Evolutionary conservation across 2,329 filamentous ascomycete species (phyloP).

Genomic region (Fusarium algeriense): DNA sequence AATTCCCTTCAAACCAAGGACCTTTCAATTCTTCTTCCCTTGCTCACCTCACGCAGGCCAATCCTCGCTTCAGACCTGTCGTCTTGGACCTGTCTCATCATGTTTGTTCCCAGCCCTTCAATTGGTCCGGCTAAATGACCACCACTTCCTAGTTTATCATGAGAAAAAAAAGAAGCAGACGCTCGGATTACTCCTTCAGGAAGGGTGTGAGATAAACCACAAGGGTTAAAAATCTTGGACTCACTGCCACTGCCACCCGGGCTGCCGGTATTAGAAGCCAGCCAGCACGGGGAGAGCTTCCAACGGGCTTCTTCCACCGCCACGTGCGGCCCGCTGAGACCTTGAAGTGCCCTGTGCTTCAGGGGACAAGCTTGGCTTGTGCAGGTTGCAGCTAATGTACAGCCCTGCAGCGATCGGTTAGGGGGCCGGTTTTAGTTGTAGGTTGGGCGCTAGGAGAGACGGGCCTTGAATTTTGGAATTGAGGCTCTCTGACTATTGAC

Average conservation of each 20-base stretch:
- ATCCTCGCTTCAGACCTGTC: slow-evolving; percentile 16
- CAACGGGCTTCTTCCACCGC: slow-evolving; percentile 30
- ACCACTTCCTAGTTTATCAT: slow-evolving; percentile 25
- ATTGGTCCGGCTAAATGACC: slow-evolving; percentile 42
- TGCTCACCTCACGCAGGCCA: slow-evolving; percentile 1
- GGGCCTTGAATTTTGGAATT: background rate
- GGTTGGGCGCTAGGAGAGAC: slow-evolving; percentile 4
- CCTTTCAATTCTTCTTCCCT: background rate
- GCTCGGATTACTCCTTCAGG: slow-evolving; percentile 40
- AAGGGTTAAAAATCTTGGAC: slow-evolving; percentile 12
- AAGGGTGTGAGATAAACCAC: slow-evolving; percentile 8
- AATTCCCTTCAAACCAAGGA: background rate
- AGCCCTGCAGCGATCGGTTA: slow-evolving; percentile 41
- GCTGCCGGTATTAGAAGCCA: slow-evolving; percentile 25
- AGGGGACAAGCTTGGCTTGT: slow-evolving; percentile 17
- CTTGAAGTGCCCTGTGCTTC: slow-evolving; percentile 38
- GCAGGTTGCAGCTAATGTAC: slow-evolving; percentile 9
- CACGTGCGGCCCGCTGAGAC: slow-evolving; percentile 36
- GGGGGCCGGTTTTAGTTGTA: slow-evolving; percentile 5
- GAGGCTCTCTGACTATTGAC: slow-evolving; percentile 5
- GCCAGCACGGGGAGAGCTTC: slow-evolving; percentile 5
- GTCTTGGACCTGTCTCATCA: slow-evolving; percentile 23
- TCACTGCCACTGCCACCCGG: slow-evolving; percentile 1
- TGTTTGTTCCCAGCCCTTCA: slow-evolving; percentile 12
- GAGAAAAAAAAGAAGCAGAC: background rate